A percentile compares a stretch with the other conserved stretches of the same genome.
phyloP scores from a whole-genome alignment of 1,284 basidiomycete genomes.

The Fomes fomentarius region DNA sequence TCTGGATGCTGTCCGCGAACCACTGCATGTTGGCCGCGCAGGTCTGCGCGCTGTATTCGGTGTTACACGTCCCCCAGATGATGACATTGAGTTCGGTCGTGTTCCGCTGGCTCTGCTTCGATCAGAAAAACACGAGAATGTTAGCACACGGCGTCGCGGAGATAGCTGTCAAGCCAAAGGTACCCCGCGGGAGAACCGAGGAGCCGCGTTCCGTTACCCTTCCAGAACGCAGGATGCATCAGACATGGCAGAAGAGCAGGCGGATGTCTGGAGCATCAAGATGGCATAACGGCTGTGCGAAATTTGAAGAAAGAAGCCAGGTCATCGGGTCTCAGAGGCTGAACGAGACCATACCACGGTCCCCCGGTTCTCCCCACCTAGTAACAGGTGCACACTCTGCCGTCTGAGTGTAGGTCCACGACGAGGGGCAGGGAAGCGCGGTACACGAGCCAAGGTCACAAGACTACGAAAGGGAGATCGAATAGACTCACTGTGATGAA shows the following conservation, averaged over 20 bases:
- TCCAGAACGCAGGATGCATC: too few relatives aligned
- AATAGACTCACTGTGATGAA: conserved; percentile 56
- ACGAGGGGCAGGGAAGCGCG: neutral
- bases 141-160: conserved; percentile 4
- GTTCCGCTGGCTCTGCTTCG: conserved; percentile 62
- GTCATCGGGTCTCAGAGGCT: neutral
- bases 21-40: conserved; percentile 66
- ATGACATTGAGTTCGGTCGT: conserved; percentile 65
- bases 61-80: conserved; percentile 80
- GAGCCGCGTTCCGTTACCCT: too few relatives aligned
- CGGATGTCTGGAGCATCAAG: too few relatives aligned
- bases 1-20: conserved; percentile 53
- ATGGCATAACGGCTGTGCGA: conserved; percentile 4
- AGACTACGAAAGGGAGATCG: conserved; percentile 12
- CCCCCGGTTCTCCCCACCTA: conserved; percentile 5
- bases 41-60: conserved; percentile 45
- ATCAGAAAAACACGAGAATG: conserved; percentile 6
- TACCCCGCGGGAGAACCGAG: conserved; percentile 9
- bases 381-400: conserved; percentile 2
- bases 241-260: too few relatives aligned
- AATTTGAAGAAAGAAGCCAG: neutral
- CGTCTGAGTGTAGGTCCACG: neutral
- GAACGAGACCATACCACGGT: neutral
- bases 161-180: neutral
- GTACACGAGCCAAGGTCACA: conserved; percentile 5